Percentiles rank a stretch among this genome's conserved stretches.
Evolutionary conservation across 2,329 filamentous ascomycete genomes (phyloP).

Genomic region (Salinomyces thailandicus): DNA sequence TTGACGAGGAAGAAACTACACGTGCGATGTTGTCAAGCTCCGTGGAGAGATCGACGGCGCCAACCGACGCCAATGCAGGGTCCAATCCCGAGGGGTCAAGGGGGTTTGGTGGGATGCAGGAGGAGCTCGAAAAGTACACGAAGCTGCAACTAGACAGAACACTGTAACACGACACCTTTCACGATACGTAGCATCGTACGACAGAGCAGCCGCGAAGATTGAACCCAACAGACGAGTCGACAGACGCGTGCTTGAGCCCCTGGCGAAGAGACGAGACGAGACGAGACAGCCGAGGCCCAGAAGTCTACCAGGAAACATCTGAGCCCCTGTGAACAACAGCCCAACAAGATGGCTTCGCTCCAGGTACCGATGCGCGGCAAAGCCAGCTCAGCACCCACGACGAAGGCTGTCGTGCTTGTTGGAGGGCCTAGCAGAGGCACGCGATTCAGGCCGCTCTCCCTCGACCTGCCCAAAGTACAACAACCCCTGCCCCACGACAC

Average conservation of each 20-base stretch:
- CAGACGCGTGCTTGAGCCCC: background rate
- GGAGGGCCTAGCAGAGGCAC: slow-evolving; percentile 93
- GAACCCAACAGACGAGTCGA: background rate
- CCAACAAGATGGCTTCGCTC: slow-evolving; percentile 14
- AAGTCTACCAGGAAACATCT: no score
- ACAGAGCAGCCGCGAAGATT: no score
- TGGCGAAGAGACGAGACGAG: background rate
- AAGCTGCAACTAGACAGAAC: background rate
- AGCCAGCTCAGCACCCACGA: slow-evolving; percentile 44
- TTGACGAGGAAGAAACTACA: background rate
- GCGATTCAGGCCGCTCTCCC: slow-evolving; percentile 69
- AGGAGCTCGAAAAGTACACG: slow-evolving; percentile 3
- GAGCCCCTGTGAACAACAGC: no score
- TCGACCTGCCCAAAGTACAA: slow-evolving; percentile 79
- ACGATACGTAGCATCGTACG: no score
- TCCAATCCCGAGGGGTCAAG: background rate
- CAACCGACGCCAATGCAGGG: slow-evolving; percentile 1
- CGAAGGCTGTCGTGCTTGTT: slow-evolving; percentile 93
- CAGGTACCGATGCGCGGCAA: slow-evolving; percentile 24
- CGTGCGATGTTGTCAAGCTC: background rate
- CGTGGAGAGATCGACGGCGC: background rate
- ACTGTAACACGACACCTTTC: no score
- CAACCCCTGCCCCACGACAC: background rate
- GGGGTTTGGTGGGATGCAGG: slow-evolving; percentile 2
- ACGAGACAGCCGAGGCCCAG: no score